These are phyloP conservation scores for Pseudopyricularia javanii DNA, from an alignment of 2,329 filamentous ascomycete species.

Conservation along the genomic window DNA sequence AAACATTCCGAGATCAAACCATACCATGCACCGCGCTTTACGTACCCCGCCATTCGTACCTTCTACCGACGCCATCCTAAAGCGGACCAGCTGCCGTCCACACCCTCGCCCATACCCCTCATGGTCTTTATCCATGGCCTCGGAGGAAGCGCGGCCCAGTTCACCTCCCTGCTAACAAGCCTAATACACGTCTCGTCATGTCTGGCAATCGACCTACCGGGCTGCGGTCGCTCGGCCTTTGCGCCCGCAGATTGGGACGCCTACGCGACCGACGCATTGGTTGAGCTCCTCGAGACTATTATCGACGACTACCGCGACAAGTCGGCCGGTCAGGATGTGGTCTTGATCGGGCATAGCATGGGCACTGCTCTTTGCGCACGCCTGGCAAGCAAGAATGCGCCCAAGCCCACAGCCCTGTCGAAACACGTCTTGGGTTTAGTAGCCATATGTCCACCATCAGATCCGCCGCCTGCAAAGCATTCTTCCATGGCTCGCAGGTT, in stretches of 20 bases:
- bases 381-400: conserved; percentile 41
- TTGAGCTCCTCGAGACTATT: conserved; percentile 59
- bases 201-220: conserved; percentile 79
- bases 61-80: conserved; percentile 79
- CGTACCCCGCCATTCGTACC: conserved; percentile 65
- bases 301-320: conserved; percentile 63
- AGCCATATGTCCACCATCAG: conserved; percentile 67
- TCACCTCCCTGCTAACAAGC: conserved; percentile 68
- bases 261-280: conserved; percentile 66
- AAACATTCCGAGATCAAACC: conserved; percentile 60
- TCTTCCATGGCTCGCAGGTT: conserved; percentile 39
- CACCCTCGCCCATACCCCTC: conserved; percentile 65
- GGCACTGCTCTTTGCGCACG: conserved; percentile 68
- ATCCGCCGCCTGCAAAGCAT: conserved; percentile 43
- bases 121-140: conserved; percentile 88
- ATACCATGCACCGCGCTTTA: conserved; percentile 59
- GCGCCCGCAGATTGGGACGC: conserved; percentile 59
- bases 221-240: conserved; percentile 74
- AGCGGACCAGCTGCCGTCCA: conserved; percentile 63
- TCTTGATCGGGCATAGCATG: conserved; percentile 83
- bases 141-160: conserved; percentile 85
- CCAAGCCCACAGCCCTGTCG: conserved; percentile 31
- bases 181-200: conserved; percentile 75
- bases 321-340: conserved; percentile 51
- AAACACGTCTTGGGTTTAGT: conserved; percentile 63